Conservation (phyloP, 2,329 filamentous ascomycete genomes). For the Pyrenophora tritici-repentis region DNA sequence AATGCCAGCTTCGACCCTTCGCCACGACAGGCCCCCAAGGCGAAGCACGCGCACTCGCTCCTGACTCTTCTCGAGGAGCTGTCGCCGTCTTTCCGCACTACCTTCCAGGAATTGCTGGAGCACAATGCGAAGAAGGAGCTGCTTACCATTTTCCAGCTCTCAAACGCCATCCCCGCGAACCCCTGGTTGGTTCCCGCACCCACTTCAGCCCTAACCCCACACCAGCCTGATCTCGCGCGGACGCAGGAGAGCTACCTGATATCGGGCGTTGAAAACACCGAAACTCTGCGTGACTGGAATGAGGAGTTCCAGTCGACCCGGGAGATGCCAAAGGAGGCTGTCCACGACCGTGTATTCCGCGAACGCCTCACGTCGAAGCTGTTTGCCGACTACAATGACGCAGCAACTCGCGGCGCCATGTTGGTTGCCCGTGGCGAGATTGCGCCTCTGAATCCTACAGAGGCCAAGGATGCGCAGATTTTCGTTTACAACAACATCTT, state of each 20-base stretch:
- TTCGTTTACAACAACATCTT: constrained; percentile 99
- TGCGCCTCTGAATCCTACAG: constrained; percentile 90
- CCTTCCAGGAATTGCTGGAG: constrained; percentile 80
- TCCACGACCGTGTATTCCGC: constrained; percentile 94
- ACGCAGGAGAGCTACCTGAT: constrained; percentile 93
- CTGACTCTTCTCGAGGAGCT: constrained; percentile 77
- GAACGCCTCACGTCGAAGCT: constrained; percentile 93
- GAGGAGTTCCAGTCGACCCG: constrained; percentile 98
- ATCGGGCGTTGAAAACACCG: constrained; percentile 87
- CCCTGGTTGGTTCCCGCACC: constrained; percentile 85
- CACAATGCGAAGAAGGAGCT: constrained; percentile 85
- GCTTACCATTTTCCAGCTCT: constrained; percentile 90
- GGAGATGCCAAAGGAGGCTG: constrained; percentile 88
- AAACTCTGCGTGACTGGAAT: constrained; percentile 97
- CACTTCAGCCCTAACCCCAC: constrained; percentile 67
- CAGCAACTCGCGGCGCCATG: constrained; percentile 87
- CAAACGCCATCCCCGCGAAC: constrained; percentile 88
- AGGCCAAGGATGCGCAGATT: constrained; percentile 90
- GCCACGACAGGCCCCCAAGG: constrained; percentile 78
- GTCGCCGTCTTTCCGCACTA: constrained; percentile 78
- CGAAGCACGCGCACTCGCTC: constrained; percentile 80
- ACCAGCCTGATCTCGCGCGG: constrained; percentile 82
- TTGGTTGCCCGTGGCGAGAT: constrained; percentile 92
- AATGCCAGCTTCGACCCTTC: constrained; percentile 94
- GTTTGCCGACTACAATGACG: constrained; percentile 97